phyloP scores from a whole-genome alignment of 495 filamentous ascomycete species.

The Aspergillus kassunensis region DNA sequence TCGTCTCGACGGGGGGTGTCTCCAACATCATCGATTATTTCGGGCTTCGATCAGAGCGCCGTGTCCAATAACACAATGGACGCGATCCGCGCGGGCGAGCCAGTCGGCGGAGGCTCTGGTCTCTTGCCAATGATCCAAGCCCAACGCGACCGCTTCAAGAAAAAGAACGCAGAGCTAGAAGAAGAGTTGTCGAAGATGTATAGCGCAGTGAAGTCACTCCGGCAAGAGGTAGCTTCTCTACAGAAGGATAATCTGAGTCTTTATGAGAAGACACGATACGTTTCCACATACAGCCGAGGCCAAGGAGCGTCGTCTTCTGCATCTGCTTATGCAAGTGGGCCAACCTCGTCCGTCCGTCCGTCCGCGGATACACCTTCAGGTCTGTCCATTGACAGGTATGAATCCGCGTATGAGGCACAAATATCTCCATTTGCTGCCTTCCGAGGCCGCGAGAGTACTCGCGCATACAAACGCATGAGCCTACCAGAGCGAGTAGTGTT shows the following conservation, averaged over 20 bases:
- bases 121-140: slow-evolving; percentile 98
- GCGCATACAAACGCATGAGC: slow-evolving; percentile 94
- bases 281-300: slow-evolving; percentile 80
- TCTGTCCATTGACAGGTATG: slow-evolving; percentile 78
- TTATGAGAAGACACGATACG: slow-evolving; percentile 97
- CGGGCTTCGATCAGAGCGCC: slow-evolving; percentile 71
- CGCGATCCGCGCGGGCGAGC: slow-evolving; percentile 60
- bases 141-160: slow-evolving; percentile 97
- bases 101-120: slow-evolving; percentile 77
- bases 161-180: slow-evolving; percentile 88
- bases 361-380: slow-evolving; percentile 58
- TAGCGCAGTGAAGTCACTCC: slow-evolving; percentile 74
- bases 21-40: slow-evolving; percentile 96
- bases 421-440: slow-evolving; percentile 96
- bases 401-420: slow-evolving; percentile 89
- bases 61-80: slow-evolving; percentile 49
- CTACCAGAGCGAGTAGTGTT: slow-evolving; percentile 86
- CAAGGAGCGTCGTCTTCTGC: slow-evolving; percentile 62
- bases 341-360: slow-evolving; percentile 66
- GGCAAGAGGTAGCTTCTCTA: slow-evolving; percentile 85
- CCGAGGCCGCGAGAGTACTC: slow-evolving; percentile 80
- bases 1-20: slow-evolving; percentile 75
- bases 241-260: slow-evolving; percentile 96
- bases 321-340: slow-evolving; percentile 65
- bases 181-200: slow-evolving; percentile 82